These are phyloP conservation scores for Phytophthora fragariae DNA, from an alignment of 352 stramenopile species.

Conservation along the genomic window DNA sequence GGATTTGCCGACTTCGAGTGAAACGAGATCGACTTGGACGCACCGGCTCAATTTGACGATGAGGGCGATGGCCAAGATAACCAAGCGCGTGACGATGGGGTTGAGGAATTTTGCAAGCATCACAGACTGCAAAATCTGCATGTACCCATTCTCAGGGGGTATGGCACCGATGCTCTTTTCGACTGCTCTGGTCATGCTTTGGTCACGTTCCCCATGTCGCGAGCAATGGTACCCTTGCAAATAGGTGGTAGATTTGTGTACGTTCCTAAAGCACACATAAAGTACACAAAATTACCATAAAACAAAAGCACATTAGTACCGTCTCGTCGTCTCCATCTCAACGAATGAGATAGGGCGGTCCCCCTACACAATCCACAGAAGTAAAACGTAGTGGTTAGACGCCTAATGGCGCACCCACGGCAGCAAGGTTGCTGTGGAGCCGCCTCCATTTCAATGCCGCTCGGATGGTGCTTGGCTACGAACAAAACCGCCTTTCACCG, in stretches of 20 bases:
- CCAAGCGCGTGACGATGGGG: no score
- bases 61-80: no score
- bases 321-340: constrained; percentile 6
- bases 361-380: not conserved
- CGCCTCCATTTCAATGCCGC: not conserved
- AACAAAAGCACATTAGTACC: not conserved
- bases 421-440: not conserved
- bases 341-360: constrained; percentile 11
- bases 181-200: not conserved
- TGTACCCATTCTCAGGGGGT: not conserved
- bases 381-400: not conserved
- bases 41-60: no score
- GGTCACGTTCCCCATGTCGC: not conserved
- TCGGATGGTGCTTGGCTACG: no score
- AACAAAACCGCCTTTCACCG: no score
- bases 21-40: not conserved
- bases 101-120: no score
- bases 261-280: not conserved
- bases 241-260: not conserved
- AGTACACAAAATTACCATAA: not conserved
- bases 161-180: not conserved
- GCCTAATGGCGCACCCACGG: constrained; percentile 5
- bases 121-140: no score
- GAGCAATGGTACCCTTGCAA: not conserved
- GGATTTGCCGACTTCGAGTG: not conserved